phyloP scores from a whole-genome alignment of 768 basidiomycete genomes.

The Rhodocollybia butyracea region DNA sequence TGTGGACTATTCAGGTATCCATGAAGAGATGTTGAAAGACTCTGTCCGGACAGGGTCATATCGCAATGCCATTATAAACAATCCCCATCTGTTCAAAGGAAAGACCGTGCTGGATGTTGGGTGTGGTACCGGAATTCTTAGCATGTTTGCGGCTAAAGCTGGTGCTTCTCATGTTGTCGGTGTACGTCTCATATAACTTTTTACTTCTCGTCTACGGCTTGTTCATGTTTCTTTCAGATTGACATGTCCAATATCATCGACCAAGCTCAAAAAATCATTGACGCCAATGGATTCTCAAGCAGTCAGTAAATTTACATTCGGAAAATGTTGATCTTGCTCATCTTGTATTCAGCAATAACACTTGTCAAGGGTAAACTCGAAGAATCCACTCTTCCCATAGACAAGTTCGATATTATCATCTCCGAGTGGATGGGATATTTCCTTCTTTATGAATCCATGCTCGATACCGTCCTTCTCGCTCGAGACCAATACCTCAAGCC shows the following conservation, averaged over 20 bases:
- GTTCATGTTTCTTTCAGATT: conserved; percentile 52
- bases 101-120: conserved; percentile 98
- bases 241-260: conserved; percentile 99
- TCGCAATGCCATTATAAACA: conserved; percentile 91
- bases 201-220: conserved; percentile 3
- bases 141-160: conserved; percentile 97
- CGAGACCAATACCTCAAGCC: conserved; percentile 95
- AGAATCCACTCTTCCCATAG: conserved; percentile 82
- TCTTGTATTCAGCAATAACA: conserved; percentile 67
- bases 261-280: conserved; percentile 95
- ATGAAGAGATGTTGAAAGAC: conserved; percentile 99
- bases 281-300: conserved; percentile 94
- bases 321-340: conserved; percentile 9
- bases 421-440: conserved; percentile 99
- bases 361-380: conserved; percentile 98
- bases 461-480: conserved; percentile 95
- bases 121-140: conserved; percentile 96
- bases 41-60: conserved; percentile 93
- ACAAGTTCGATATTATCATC: conserved; percentile 97
- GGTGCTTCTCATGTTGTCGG: conserved; percentile 94
- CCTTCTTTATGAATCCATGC: conserved; percentile 98
- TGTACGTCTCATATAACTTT: conserved; percentile 48
- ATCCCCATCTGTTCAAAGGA: conserved; percentile 91
- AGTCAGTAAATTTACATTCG: conserved; percentile 48
- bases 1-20: conserved; percentile 63